phyloP scores from a whole-genome alignment of 2,329 filamentous ascomycete species.

The Aspergillus oerlinghausenensis region DNA sequence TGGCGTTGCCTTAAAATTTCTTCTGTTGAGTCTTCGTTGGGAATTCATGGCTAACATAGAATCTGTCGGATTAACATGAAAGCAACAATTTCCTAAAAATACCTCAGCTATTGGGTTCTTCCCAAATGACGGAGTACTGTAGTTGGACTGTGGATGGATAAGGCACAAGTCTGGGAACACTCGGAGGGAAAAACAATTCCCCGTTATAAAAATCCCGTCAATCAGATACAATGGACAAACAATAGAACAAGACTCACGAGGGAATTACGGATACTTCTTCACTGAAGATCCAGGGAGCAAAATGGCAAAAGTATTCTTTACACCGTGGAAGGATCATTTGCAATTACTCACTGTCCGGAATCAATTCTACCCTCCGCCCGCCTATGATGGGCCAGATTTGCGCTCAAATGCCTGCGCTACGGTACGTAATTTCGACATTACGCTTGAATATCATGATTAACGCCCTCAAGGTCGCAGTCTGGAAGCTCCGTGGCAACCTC shows the following conservation, averaged over 20 bases:
- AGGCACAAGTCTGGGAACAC: neutral
- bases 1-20: too few species aligned
- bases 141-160: too few species aligned
- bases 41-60: too few species aligned
- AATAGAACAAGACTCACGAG: neutral
- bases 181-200: conserved; percentile 14
- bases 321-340: conserved; percentile 38
- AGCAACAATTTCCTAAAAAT: neutral
- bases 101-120: neutral
- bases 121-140: neutral
- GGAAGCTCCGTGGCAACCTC: conserved; percentile 43
- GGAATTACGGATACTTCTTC: neutral
- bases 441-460: conserved; percentile 1
- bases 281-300: neutral
- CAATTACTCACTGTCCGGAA: conserved; percentile 34
- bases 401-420: conserved; percentile 36
- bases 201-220: conserved; percentile 17
- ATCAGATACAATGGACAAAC: neutral
- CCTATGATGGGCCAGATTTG: conserved; percentile 32
- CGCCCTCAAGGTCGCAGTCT: conserved; percentile 35
- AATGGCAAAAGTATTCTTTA: conserved; percentile 41
- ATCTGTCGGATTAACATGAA: too few species aligned
- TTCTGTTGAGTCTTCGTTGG: too few species aligned
- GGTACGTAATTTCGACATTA: conserved; percentile 24
- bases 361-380: conserved; percentile 36